These are phyloP conservation scores for Phlyctochytrium planicorne DNA, from an alignment of 192 early-diverging fungal genomes.

Conservation along the genomic window DNA sequence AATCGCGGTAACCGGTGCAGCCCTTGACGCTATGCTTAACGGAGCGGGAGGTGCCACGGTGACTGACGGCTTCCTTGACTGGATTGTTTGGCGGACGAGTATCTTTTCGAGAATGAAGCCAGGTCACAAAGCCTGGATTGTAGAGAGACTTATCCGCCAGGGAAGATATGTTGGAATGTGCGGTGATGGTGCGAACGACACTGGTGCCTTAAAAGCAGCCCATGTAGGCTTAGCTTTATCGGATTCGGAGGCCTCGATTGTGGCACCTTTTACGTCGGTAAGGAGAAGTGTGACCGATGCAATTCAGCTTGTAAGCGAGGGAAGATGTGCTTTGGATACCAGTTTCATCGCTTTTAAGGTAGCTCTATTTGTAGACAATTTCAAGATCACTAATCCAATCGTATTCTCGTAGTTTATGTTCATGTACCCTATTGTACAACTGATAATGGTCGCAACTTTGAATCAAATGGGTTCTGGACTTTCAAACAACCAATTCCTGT, in stretches of 20 bases:
- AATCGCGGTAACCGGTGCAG: constrained; percentile 68
- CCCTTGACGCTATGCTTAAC: constrained; percentile 55
- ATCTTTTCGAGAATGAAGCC: constrained; percentile 81
- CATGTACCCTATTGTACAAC: constrained; percentile 50
- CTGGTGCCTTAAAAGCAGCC: constrained; percentile 79
- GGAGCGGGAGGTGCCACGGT: too few relatives aligned
- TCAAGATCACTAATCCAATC: too few relatives aligned
- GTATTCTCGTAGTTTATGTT: constrained; percentile 52
- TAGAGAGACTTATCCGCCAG: constrained; percentile 70
- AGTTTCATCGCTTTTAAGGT: constrained; percentile 75
- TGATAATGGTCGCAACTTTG: constrained; percentile 41
- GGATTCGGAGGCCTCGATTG: constrained; percentile 80
- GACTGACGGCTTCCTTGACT: constrained; percentile 35
- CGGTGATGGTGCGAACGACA: constrained; percentile 85
- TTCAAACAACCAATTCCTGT: constrained; percentile 54
- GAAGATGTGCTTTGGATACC: constrained; percentile 75
- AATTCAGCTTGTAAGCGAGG: constrained; percentile 68
- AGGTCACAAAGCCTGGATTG: constrained; percentile 69
- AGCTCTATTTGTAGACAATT: constrained; percentile 1
- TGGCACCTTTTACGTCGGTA: constrained; percentile 79
- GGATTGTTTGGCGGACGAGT: constrained; percentile 59
- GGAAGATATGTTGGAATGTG: constrained; percentile 79
- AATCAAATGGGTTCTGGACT: constrained; percentile 35
- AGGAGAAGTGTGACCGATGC: constrained; percentile 51
- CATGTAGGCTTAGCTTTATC: constrained; percentile 84